Base-by-base conservation (phyloP, 768 basidiomycete species). In the Lactarius trivialis region DNA sequence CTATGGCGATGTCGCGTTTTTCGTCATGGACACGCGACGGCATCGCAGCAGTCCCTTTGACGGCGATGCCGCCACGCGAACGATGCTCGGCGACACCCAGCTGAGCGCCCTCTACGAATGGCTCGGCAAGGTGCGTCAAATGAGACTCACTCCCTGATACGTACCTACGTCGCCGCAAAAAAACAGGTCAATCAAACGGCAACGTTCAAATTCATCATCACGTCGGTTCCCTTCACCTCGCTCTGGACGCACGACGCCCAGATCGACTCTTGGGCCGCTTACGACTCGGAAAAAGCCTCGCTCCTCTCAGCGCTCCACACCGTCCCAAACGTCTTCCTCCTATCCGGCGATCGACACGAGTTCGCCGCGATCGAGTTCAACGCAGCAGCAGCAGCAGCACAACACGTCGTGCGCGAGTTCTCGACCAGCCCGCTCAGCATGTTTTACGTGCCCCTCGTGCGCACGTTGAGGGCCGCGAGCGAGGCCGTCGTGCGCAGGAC, bases 271-370 rank as follows among this genome's bases (percentile, higher is more conserved):
- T 91, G 88, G 88, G 84, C 84, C 0, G 86, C 74, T 0, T 90
- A 81, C 72, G 73, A 78, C 4, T 69, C 70, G 15, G 89, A 91
- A 72, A 84, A 86, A 67, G 75, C 78, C 15, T 72, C 77, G 0
- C 72, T 92, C 14, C 76, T 91, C 32, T 72, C 77, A 26, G 76
- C 80, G 0, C 74, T 92, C 45, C 81, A 85, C 62, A 77, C 81
- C 26, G 83, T 90, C 12, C 85, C 87, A 0, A 90, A 91, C 67
- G 82, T 89, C 51, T 73, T 86, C 68, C 70, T 91, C 55, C 73
- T 91, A 50, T 85, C 83, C 2, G 89, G 88, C 8, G 89, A 90
- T 70, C 78, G 89, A 24, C 89, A 91, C 71, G 89, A 91, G 73
- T 91, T 90, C 68, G 88, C 88, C 1, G 82, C 82, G 5, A 79